Percentiles rank a stretch among this genome's conserved stretches.
Conservation (phyloP, 2,329 filamentous ascomycete genomes). For the Apiospora rasikravindrae region DNA sequence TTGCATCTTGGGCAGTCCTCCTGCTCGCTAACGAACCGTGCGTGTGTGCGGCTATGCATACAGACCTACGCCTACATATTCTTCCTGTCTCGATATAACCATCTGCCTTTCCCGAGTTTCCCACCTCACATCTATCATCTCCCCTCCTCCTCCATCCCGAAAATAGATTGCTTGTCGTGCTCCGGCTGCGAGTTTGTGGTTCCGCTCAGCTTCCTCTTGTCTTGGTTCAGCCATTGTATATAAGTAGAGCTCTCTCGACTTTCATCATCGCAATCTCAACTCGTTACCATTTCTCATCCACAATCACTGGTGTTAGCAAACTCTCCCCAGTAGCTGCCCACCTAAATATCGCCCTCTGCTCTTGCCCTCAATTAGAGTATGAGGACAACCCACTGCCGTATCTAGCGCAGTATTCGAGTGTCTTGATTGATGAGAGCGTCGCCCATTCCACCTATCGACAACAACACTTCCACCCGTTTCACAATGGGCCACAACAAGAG, state of each 20-base stretch:
- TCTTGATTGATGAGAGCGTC: not conserved
- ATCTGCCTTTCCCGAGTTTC: conserved; percentile 21
- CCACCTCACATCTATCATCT: conserved; percentile 27
- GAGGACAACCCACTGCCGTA: conserved; percentile 5
- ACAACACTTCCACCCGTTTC: not conserved
- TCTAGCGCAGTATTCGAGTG: conserved; percentile 9
- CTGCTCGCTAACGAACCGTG: conserved; percentile 14
- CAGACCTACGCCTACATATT: not conserved
- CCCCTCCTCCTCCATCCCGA: conserved; percentile 27
- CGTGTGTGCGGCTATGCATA: conserved; percentile 14
- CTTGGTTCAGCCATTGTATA: conserved; percentile 28
- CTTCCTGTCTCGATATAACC: conserved; percentile 21
- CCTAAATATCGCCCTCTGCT: conserved; percentile 10
- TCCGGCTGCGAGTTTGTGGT: conserved; percentile 26
- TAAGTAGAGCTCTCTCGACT: conserved; percentile 24
- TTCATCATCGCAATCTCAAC: conserved; percentile 23
- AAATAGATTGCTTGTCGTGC: conserved; percentile 30
- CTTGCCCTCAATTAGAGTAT: conserved; percentile 1
- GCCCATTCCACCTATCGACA: not conserved
- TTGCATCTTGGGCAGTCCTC: conserved; percentile 14
- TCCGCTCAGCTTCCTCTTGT: conserved; percentile 25
- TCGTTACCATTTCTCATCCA: conserved; percentile 4
- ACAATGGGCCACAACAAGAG: conserved; percentile 42
- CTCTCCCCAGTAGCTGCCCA: conserved; percentile 5
- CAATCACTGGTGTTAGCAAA: conserved; percentile 8